Evolutionary conservation across 1,139 yeast species (phyloP).

Genomic region (Yarrowia galli): DNA sequence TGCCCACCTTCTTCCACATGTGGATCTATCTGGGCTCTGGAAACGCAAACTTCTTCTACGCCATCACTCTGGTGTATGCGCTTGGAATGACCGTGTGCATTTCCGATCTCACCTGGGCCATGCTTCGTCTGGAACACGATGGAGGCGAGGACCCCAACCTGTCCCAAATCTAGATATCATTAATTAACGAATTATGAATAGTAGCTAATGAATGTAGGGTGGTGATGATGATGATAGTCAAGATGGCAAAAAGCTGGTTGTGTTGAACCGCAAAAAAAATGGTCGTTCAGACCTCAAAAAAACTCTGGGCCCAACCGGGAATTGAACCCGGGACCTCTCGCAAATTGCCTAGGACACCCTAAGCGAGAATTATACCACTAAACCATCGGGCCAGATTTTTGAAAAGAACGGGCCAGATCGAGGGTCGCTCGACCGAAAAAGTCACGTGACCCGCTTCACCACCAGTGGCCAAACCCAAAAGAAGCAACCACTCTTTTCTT

Average conservation of each 20-base stretch:
- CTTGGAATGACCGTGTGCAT: slow-evolving; percentile 72
- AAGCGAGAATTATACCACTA: slow-evolving; percentile 57
- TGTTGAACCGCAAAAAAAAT: no score
- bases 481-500: slow-evolving; percentile 11
- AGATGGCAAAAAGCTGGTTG: no score
- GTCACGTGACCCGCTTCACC: not conserved
- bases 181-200: slow-evolving; percentile 16
- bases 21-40: slow-evolving; percentile 97
- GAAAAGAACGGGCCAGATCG: not conserved
- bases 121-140: slow-evolving; percentile 73
- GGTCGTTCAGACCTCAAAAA: not conserved
- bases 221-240: not conserved
- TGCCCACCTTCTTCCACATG: slow-evolving; percentile 90
- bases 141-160: slow-evolving; percentile 51
- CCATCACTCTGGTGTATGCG: slow-evolving; percentile 84
- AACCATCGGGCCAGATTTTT: slow-evolving; percentile 50
- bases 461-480: slow-evolving; percentile 1
- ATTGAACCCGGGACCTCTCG: slow-evolving; percentile 52
- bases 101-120: slow-evolving; percentile 85
- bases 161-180: slow-evolving; percentile 42
- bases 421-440: not conserved
- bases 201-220: no score
- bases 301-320: slow-evolving; percentile 48
- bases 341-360: slow-evolving; percentile 48
- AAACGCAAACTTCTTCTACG: slow-evolving; percentile 94